Conservation (phyloP, 208 protist species). For the Trypanosoma theileri region DNA sequence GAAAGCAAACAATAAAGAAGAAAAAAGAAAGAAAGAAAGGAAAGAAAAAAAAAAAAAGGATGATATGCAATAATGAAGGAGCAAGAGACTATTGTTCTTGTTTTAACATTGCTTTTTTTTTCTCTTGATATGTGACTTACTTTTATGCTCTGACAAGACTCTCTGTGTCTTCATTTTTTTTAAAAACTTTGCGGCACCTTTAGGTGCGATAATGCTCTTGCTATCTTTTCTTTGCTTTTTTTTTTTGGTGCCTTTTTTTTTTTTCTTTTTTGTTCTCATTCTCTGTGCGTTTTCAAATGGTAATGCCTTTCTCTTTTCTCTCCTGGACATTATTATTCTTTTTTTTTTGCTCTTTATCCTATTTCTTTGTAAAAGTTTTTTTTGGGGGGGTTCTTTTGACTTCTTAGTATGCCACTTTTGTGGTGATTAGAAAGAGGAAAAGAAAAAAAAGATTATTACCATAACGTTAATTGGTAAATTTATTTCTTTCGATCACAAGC, state of each 20-base stretch:
- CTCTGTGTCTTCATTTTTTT: not conserved
- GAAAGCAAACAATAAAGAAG: not conserved
- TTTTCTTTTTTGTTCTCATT: slow-evolving; percentile 6
- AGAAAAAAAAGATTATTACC: too few species aligned
- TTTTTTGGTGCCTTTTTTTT: not conserved
- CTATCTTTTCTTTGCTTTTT: not conserved
- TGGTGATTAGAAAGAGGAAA: not conserved
- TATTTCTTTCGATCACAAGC: too few species aligned
- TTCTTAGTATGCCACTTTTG: not conserved
- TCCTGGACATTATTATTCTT: not conserved
- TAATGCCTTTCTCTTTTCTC: not conserved
- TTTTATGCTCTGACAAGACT: not conserved
- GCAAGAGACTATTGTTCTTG: not conserved
- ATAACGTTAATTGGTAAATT: too few species aligned
- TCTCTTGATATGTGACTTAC: not conserved
- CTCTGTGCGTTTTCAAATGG: not conserved
- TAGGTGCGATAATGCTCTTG: not conserved
- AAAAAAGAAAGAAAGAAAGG: slow-evolving; percentile 4
- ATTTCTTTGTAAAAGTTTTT: not conserved
- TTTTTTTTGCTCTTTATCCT: slow-evolving; percentile 4
- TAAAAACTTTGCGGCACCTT: not conserved
- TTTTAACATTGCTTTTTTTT: slow-evolving; percentile 2
- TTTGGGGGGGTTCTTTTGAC: not conserved
- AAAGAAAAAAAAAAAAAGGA: slow-evolving; percentile 9
- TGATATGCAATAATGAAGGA: not conserved